Evolutionary conservation across 768 basidiomycete genomes (phyloP), one percentile per base, ranked within the genome.

Genomic region (Lactarius indigo): DNA sequence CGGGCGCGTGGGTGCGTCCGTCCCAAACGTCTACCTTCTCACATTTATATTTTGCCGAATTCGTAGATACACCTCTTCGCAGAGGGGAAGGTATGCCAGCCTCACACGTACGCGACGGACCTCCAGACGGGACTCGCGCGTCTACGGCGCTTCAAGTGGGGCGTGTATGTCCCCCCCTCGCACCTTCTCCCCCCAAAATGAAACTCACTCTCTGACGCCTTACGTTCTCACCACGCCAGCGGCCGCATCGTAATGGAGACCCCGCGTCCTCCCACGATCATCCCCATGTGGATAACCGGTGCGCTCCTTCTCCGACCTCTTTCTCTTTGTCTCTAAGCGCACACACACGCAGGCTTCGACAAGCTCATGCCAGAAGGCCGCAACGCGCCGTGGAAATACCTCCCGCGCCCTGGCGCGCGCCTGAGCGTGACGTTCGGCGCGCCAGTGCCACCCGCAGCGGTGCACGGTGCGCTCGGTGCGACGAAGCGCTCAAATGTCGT

Each of bases 281-380:
- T 98, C 68, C 96, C 96, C 2, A 91, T 97, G 83, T 98, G 94
- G 94, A 79, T 98, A 15, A 89, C 90, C n/a, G 88, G 89, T 84
- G 60, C n/a, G 79, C 65, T 17, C 54, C 9, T 18, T 10, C 37
- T 26, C 23, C 3, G 12, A 2, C 26, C 5, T 35, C 20, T n/a
- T n/a, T 5, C 10, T 10, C 26, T 35, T 42, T 18, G 26, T 39
- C 41, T 9, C 42, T 1, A 6, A 2, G 31, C 10, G 5, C 4
- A 7, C 31, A n/a, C 33, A 13, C 31, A 7, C 4, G 20, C 69
- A 89, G 88, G 88, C 4, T 97, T 96, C 70, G 92, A 98, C 73
- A 81, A 85, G 69, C 79, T 97, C 20, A 96, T 98, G 94, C 92
- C 93, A 52, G 94, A 94, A 76, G 86, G 88, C 35, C 87, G 95